A percentile compares a stretch with the other conserved stretches of the same genome.
phyloP scores from a whole-genome alignment of 176 grass and related monocot genomes.

The Microstegium vimineum region DNA sequence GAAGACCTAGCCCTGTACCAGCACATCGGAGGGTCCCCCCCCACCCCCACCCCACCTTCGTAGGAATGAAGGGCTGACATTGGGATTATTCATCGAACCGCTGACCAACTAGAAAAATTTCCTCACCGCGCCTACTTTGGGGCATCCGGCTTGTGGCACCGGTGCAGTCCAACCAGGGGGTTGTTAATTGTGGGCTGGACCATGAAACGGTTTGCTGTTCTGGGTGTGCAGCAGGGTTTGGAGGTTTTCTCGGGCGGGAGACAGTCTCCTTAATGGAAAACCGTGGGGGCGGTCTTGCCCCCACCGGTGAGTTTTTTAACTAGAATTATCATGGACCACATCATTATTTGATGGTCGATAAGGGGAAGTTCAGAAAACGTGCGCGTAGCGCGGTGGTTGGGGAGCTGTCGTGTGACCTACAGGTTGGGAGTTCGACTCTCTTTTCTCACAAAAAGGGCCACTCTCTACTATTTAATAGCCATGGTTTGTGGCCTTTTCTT shows the following conservation, averaged over 20 bases:
- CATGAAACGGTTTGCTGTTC: too few relatives aligned
- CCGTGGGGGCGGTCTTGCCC: too few relatives aligned
- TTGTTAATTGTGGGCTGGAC: too few relatives aligned
- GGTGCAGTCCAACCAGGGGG: too few relatives aligned
- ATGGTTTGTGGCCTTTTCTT: neutral
- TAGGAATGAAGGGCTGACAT: neutral
- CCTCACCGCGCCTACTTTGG: too few relatives aligned
- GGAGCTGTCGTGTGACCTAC: neutral
- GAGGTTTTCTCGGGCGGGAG: too few relatives aligned
- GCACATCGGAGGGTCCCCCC: neutral
- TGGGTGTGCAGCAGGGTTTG: too few relatives aligned
- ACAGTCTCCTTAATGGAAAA: too few relatives aligned
- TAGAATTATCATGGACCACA: neutral
- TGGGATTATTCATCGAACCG: neutral
- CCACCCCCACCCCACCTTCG: too few relatives aligned
- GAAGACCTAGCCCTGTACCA: neutral
- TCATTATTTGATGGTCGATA: neutral
- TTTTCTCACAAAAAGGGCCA: neutral
- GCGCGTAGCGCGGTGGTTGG: neutral
- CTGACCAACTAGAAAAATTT: neutral
- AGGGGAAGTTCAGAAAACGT: neutral
- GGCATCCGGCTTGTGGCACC: too few relatives aligned
- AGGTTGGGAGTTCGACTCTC: neutral
- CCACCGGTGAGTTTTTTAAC: too few relatives aligned
- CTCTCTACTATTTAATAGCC: neutral